phyloP scores from a whole-genome alignment of 148 eudicot genomes.

The Cornus kousa region DNA sequence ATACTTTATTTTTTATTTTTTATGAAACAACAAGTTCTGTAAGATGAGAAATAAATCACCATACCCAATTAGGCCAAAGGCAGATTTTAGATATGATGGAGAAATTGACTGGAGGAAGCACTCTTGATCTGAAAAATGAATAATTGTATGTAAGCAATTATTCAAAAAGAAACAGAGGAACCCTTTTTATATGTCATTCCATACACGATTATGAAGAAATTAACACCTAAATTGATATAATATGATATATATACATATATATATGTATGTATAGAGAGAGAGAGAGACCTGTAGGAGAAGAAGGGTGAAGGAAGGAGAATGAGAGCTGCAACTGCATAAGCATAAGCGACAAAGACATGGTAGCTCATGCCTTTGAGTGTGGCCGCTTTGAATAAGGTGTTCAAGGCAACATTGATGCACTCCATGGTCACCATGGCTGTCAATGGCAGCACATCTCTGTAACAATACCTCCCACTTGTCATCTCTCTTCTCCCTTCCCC shows the following conservation, averaged over 20 bases:
- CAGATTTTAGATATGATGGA: slow-evolving; percentile 36
- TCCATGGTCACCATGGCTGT: slow-evolving; percentile 45
- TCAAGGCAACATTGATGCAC: slow-evolving; percentile 43
- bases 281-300: slow-evolving; percentile 35
- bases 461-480: slow-evolving; percentile 23
- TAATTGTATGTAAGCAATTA: not conserved
- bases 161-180: not conserved
- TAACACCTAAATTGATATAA: not conserved
- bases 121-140: slow-evolving; percentile 30
- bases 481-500: slow-evolving; percentile 7
- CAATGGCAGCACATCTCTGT: slow-evolving; percentile 40
- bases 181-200: too few relatives aligned
- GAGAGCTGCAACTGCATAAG: slow-evolving; percentile 49
- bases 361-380: slow-evolving; percentile 39
- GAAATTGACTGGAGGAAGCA: slow-evolving; percentile 38
- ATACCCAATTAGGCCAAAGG: slow-evolving; percentile 45
- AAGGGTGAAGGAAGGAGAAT: slow-evolving; percentile 53
- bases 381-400: slow-evolving; percentile 55
- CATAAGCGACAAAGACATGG: slow-evolving; percentile 45
- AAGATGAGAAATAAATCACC: not conserved
- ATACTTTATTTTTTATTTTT: too few relatives aligned
- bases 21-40: not conserved
- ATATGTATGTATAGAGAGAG: not conserved
- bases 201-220: not conserved
- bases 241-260: not conserved